Conservation (phyloP, 192 early-diverging fungal genomes). For the Linnemannia zychae region DNA sequence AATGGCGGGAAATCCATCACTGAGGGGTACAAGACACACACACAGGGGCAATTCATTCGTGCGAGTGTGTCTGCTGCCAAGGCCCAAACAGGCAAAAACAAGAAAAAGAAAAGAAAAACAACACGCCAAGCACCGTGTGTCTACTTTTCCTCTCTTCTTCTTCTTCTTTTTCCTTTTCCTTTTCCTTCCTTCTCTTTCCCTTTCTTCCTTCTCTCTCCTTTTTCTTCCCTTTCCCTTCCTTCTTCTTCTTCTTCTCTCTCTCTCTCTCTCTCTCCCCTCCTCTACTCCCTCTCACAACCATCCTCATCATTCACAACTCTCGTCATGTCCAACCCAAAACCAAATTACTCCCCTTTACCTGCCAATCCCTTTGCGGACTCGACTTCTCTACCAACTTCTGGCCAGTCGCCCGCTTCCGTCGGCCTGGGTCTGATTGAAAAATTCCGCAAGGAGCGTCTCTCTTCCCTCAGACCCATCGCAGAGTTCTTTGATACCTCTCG, state of each 20-base stretch:
- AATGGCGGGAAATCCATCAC: neutral
- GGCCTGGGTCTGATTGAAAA: constrained; percentile 47
- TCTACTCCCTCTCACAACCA: neutral
- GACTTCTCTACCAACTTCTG: constrained; percentile 1
- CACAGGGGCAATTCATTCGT: neutral
- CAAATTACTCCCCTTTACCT: constrained; percentile 30
- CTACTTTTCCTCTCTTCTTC: neutral
- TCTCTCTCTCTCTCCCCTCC: neutral
- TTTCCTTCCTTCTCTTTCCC: neutral
- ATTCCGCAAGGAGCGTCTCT: constrained; percentile 58
- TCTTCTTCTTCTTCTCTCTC: neutral
- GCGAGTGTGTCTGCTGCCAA: neutral
- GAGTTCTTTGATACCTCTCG: constrained; percentile 70
- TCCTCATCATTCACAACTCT: neutral
- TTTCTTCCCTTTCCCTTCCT: neutral
- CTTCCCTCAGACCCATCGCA: constrained; percentile 61
- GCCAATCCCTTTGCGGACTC: constrained; percentile 12
- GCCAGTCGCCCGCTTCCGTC: constrained; percentile 23
- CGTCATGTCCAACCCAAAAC: constrained; percentile 23
- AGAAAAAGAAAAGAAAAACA: neutral
- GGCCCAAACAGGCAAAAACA: neutral
- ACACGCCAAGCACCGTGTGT: no score
- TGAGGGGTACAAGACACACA: neutral
- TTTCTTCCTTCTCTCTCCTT: neutral
- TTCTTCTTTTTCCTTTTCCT: neutral